These are phyloP conservation scores for Rhexocercosporidium sp. DNA, from an alignment of 2,329 filamentous ascomycete species.

Conservation along the genomic window DNA sequence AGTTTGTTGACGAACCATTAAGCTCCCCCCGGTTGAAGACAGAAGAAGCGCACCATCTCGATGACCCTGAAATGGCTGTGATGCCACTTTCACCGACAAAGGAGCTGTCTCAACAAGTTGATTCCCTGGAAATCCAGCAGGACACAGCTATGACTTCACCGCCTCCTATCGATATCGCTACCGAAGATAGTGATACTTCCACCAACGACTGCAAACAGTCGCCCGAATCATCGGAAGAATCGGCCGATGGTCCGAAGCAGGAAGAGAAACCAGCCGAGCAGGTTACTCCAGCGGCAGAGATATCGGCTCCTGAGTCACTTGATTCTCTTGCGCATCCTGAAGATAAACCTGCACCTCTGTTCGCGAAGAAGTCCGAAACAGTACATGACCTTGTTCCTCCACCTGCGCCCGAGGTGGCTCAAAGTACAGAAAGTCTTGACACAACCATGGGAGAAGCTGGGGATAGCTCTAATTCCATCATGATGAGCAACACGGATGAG, in stretches of 20 bases:
- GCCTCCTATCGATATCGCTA: slow-evolving; percentile 29
- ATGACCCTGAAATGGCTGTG: slow-evolving; percentile 62
- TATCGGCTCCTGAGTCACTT: slow-evolving; percentile 18
- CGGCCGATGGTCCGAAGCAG: slow-evolving; percentile 23
- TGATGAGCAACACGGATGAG: slow-evolving; percentile 39
- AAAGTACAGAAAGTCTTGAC: slow-evolving; percentile 36
- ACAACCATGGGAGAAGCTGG: slow-evolving; percentile 43
- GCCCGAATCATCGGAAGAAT: slow-evolving; percentile 36
- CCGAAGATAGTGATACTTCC: slow-evolving; percentile 26
- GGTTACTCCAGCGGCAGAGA: slow-evolving; percentile 13
- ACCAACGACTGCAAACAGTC: slow-evolving; percentile 25
- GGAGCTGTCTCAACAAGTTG: slow-evolving; percentile 40
- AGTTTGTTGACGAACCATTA: slow-evolving; percentile 79
- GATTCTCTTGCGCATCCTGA: slow-evolving; percentile 62
- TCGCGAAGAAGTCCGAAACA: slow-evolving; percentile 50
- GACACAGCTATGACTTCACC: slow-evolving; percentile 37
- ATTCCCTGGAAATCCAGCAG: slow-evolving; percentile 36
- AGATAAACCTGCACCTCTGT: slow-evolving; percentile 72
- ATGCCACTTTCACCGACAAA: slow-evolving; percentile 62
- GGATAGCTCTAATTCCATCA: slow-evolving; percentile 38
- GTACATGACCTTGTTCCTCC: slow-evolving; percentile 17
- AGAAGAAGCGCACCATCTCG: slow-evolving; percentile 56
- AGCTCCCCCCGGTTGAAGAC: slow-evolving; percentile 70
- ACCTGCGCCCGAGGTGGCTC: slow-evolving; percentile 32
- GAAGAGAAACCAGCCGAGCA: slow-evolving; percentile 23